Evolutionary conservation across 176 grass and related monocot species (phyloP), one percentile per base, ranked within the genome.

Genomic region (Bromus sterilis): DNA sequence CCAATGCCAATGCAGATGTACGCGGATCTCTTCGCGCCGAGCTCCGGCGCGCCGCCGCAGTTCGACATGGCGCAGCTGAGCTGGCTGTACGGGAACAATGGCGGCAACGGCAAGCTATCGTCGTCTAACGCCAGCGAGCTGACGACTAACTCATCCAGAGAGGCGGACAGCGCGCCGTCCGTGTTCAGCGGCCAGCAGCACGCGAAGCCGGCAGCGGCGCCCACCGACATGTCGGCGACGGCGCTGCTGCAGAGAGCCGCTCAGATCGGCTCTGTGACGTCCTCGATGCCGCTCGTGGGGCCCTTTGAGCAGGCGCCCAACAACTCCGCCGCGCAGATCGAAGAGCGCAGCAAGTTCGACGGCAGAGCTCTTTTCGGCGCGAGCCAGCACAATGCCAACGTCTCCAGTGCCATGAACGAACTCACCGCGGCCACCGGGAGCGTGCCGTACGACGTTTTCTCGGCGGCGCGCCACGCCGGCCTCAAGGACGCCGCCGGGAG

Each of bases 161-260:
- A 89, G 11, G 76, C 83, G 5, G 73, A 76, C 10, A 91, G 86
- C 68, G 82, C 82, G 82, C 94, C 89, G 33, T 92, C 89, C 32
- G 49, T 87, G 74, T 94, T 88, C 69, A 94, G 83, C 41, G 75
- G 67, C 33, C 91, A 89, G 49, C 86, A 87, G n/a, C 79, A 84
- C 65, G 83, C 87, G 6, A 88, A 86, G 37, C 76, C 74, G 3
- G 24, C 24, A 7, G 42, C 82, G 11, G 44, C 81, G 21, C 11
- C 69, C 33, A 40, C 83, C 31, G 91, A 94, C 75, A 90, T 90
- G 89, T 97, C 94, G 28, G 89, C 94, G 9, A 97, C 94, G 14
- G 91, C 94, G 20, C 84, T 97, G 83, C 74, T 97, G 82, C 91
- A 92, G 71, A 94, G 86, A 41, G 91, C 94, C 0, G 89, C 91